Percentiles rank a stretch among this genome's conserved stretches.
Conservation (phyloP, 225 moss, liverwort and hornwort species). For the Bryoerythrophyllum caledonicum region DNA sequence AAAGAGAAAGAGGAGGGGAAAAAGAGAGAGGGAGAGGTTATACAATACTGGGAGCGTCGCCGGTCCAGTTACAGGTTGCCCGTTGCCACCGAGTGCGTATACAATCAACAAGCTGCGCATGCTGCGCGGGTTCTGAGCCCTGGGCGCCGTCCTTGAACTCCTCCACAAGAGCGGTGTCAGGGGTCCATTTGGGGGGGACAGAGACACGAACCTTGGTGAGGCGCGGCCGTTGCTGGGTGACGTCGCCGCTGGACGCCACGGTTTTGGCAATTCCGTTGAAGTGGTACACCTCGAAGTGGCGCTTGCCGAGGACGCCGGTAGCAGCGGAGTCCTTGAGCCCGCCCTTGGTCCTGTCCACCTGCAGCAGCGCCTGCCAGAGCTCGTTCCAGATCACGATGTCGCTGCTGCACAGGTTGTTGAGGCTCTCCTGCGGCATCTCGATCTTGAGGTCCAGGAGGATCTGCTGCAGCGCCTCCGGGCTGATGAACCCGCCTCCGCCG, state of each 20-base stretch:
- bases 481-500: slow-evolving; percentile 95
- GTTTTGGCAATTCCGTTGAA: slow-evolving; percentile 99
- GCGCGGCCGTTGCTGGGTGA: slow-evolving; percentile 74
- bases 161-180: slow-evolving; percentile 77
- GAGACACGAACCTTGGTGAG: slow-evolving; percentile 75
- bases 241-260: slow-evolving; percentile 71
- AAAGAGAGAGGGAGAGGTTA: slow-evolving; percentile 38
- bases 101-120: slow-evolving; percentile 96
- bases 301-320: slow-evolving; percentile 51
- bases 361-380: slow-evolving; percentile 83
- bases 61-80: slow-evolving; percentile 94
- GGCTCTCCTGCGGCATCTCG: slow-evolving; percentile 78
- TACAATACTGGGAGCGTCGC: slow-evolving; percentile 95
- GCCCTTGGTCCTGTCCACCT: slow-evolving; percentile 78
- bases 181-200: slow-evolving; percentile 99
- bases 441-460: slow-evolving; percentile 68
- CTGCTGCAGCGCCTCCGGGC: slow-evolving; percentile 78
- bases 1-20: background rate
- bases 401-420: slow-evolving; percentile 72
- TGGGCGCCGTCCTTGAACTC: slow-evolving; percentile 58
- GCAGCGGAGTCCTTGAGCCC: slow-evolving; percentile 74
- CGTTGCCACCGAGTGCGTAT: slow-evolving; percentile 97
- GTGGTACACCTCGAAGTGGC: slow-evolving; percentile 87
- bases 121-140: slow-evolving; percentile 78
- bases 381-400: slow-evolving; percentile 99